Percentiles rank a stretch among this genome's conserved stretches.
Evolutionary conservation across 768 basidiomycete species (phyloP).

Genomic region (Russula sp.): DNA sequence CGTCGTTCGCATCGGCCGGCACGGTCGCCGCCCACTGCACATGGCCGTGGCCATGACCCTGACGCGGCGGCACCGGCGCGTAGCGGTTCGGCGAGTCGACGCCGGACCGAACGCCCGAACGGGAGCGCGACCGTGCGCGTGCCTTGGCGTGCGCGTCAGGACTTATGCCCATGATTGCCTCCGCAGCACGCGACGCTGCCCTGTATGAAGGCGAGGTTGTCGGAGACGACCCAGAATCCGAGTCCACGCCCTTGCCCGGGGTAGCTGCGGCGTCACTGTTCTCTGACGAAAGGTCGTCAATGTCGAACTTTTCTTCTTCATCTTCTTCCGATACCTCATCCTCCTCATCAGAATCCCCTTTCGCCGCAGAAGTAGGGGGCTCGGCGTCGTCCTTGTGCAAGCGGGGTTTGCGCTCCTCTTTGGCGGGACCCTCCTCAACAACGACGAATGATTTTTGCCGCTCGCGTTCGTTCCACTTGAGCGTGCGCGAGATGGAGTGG

Average conservation of each 20-base stretch:
- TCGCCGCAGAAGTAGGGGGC: slow-evolving; percentile 15
- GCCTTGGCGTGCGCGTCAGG: slow-evolving; percentile 10
- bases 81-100: slow-evolving; percentile 23
- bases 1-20: background rate
- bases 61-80: slow-evolving; percentile 8
- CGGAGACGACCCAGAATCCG: background rate
- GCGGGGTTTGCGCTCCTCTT: slow-evolving; percentile 25
- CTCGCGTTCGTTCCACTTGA: slow-evolving; percentile 99
- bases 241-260: background rate
- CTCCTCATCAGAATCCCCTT: slow-evolving; percentile 27
- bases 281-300: slow-evolving; percentile 64
- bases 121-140: slow-evolving; percentile 8
- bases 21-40: slow-evolving; percentile 12
- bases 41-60: slow-evolving; percentile 10
- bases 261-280: slow-evolving; percentile 4
- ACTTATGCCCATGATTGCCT: slow-evolving; percentile 22
- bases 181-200: slow-evolving; percentile 18
- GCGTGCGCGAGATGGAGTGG: slow-evolving; percentile 89
- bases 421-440: slow-evolving; percentile 77
- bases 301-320: slow-evolving; percentile 81
- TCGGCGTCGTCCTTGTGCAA: background rate
- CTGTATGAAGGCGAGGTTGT: slow-evolving; percentile 3
- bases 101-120: slow-evolving; percentile 21
- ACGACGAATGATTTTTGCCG: slow-evolving; percentile 98
- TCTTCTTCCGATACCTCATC: slow-evolving; percentile 38